These are phyloP conservation scores for Spergularia bocconei DNA, from an alignment of 148 eudicot species.

Conservation along the genomic window DNA sequence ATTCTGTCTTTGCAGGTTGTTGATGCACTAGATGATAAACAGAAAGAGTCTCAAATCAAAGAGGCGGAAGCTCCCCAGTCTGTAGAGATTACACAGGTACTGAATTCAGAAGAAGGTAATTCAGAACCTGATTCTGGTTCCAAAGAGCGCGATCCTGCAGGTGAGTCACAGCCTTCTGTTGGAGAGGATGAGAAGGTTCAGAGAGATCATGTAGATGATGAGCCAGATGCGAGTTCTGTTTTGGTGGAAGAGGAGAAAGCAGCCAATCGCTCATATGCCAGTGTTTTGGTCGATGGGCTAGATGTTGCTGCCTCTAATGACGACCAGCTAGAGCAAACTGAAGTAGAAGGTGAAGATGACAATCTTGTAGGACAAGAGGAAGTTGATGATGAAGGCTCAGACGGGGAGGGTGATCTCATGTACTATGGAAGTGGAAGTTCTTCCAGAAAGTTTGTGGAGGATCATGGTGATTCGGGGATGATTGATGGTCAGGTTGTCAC, in stretches of 20 bases:
- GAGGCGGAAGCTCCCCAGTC: conserved; percentile 19
- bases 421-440: conserved; percentile 63
- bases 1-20: conserved; percentile 22
- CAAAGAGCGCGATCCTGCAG: conserved; percentile 31
- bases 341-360: conserved; percentile 29
- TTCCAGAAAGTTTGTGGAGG: conserved; percentile 67
- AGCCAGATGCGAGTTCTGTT: not conserved
- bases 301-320: conserved; percentile 11
- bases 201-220: conserved; percentile 21
- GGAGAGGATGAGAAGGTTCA: conserved; percentile 27
- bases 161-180: conserved; percentile 20
- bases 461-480: conserved; percentile 42
- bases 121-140: conserved; percentile 26
- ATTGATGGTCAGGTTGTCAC: conserved; percentile 81
- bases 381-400: conserved; percentile 42
- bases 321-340: conserved; percentile 15
- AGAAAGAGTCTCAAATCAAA: not conserved
- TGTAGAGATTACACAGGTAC: conserved; percentile 17
- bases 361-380: conserved; percentile 35
- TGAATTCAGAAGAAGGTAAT: conserved; percentile 12
- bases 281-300: conserved; percentile 13
- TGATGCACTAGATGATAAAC: conserved; percentile 13
- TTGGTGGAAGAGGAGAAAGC: conserved; percentile 13
- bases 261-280: conserved; percentile 21
- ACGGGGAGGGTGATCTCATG: conserved; percentile 60